phyloP scores from a whole-genome alignment of 805 yeast genomes.

The Millerago galiae region DNA sequence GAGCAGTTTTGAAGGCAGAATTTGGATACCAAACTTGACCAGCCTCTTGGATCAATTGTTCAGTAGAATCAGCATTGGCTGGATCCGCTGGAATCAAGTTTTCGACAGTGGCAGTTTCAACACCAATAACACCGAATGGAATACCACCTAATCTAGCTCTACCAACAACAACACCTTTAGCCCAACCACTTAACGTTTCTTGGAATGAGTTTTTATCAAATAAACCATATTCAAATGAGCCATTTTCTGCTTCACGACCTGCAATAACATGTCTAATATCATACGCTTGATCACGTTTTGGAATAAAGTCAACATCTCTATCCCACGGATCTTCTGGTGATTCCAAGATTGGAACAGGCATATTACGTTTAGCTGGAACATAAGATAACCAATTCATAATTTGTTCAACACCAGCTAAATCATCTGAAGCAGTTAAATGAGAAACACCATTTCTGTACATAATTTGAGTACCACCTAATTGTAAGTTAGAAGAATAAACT shows the following conservation, averaged over 20 bases:
- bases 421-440: conserved; percentile 94
- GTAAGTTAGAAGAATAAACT: conserved; percentile 93
- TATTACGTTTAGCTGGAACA: conserved; percentile 83
- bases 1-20: conserved; percentile 98
- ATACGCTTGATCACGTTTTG: conserved; percentile 64
- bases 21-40: conserved; percentile 99
- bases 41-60: conserved; percentile 83
- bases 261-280: conserved; percentile 94
- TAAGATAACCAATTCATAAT: conserved; percentile 94
- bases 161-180: conserved; percentile 96
- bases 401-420: conserved; percentile 91
- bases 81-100: conserved; percentile 96
- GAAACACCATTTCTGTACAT: conserved; percentile 99
- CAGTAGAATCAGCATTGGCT: conserved; percentile 94
- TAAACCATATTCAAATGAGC: conserved; percentile 76
- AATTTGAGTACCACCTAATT: conserved; percentile 98
- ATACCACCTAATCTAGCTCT: conserved; percentile 99
- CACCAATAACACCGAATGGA: conserved; percentile 97
- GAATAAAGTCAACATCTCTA: conserved; percentile 79
- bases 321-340: conserved; percentile 81
- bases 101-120: conserved; percentile 86
- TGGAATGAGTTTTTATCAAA: conserved; percentile 92
- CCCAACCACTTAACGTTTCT: conserved; percentile 98
- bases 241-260: conserved; percentile 67
- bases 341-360: conserved; percentile 86